Base-by-base conservation (phyloP, 192 early-diverging fungal species). In the Backusella macrospora region DNA sequence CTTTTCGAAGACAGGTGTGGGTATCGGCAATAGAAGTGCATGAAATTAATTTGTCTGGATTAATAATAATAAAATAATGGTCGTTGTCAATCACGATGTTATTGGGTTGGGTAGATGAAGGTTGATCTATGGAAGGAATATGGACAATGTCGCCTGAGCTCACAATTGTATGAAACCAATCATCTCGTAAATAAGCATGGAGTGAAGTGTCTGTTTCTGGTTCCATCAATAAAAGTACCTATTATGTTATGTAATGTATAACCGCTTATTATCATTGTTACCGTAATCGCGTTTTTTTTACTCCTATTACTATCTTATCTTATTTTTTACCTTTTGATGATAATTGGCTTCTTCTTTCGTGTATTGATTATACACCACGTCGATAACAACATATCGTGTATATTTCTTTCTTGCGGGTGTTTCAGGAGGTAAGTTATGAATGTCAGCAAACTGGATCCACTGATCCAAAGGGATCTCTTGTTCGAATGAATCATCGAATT, bases 11-110 rank as follows among this genome's bases (percentile, higher is more conserved):
- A 75, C 97, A 99, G 0, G 72, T 47, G 55, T 92, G 94, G 18
- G 88, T 88, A 14, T 96, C 92, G 0, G 96, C 81, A 4, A 95
- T 79, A 5, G 85, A 78, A 5, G 97, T 96, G 26, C 89, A 86
- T 0, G 94, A 85, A 16, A 98, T 83, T 14, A 99, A 80, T 3
- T 75, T 73, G 77, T 98, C 97, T 2, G 97, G 97, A 62, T 95
- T 87, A 15, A 95, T 76, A 40, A 97, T 86, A 0, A 94, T 74
- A 29, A 92, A 80, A 40, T 85, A 80, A 4, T 90, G 65, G 6
- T 71, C 40, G 45, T 89, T 87, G 71, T 93, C 88, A 37, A 93
- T 84, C 12, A 94, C 78, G 34, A 78, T 78, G 15, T 78, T 74
- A 6, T 71, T 66, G 0, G 74, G 68, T 9, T 80, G 34, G 21